These are phyloP conservation scores for Rhinocladiella similis DNA, from an alignment of 2,329 filamentous ascomycete species.

Conservation along the genomic window DNA sequence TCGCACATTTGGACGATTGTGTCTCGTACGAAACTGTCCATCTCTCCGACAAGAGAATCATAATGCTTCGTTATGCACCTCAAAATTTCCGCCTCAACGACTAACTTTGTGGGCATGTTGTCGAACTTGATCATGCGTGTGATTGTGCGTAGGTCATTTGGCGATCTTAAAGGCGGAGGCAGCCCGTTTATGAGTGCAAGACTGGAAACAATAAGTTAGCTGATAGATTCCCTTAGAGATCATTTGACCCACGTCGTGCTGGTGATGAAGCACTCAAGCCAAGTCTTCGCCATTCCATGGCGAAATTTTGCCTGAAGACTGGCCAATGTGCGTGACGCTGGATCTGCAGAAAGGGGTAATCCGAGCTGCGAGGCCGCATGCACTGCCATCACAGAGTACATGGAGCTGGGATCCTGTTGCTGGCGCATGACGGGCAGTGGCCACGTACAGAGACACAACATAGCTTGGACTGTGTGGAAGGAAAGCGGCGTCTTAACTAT, in stretches of 20 bases:
- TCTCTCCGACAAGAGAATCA: constrained; percentile 5
- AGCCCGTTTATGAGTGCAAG: constrained; percentile 6
- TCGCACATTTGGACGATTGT: constrained; percentile 10
- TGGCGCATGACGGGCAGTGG: constrained; percentile 12
- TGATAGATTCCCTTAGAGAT: not conserved
- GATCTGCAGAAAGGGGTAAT: not conserved
- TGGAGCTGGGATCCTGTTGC: constrained; percentile 8
- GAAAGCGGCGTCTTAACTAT: constrained; percentile 9
- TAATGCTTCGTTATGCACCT: constrained; percentile 11
- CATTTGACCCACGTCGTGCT: not conserved
- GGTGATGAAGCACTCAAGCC: constrained; percentile 8
- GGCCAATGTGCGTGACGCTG: not conserved
- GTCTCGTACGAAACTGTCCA: constrained; percentile 2
- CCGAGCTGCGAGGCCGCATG: constrained; percentile 5
- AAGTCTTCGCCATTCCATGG: constrained; percentile 7
- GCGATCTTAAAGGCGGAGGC: constrained; percentile 2
- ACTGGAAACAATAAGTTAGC: not conserved
- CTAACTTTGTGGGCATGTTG: constrained; percentile 2
- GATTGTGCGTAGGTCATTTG: constrained; percentile 5
- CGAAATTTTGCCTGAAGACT: not conserved
- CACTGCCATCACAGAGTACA: constrained; percentile 6
- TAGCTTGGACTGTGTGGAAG: constrained; percentile 9
- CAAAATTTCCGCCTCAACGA: constrained; percentile 4
- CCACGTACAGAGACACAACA: constrained; percentile 9
- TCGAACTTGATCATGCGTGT: constrained; percentile 1